Evolutionary conservation across 208 protist genomes (phyloP), one percentile per base, ranked within the genome.

Genomic region (Eutreptiella sp.): DNA sequence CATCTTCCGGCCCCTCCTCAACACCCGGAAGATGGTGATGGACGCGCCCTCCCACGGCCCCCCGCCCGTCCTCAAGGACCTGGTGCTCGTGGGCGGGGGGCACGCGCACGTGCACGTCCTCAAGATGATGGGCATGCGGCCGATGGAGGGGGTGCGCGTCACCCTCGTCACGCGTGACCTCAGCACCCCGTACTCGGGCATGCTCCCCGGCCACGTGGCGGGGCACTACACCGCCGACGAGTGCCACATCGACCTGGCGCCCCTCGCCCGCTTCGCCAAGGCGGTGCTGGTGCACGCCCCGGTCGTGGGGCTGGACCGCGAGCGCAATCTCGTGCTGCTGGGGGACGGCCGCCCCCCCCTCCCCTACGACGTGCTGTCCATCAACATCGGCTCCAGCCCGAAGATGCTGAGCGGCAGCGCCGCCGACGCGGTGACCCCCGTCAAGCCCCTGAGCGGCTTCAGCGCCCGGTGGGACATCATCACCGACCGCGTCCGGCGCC

Each of bases 371-470:
- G 71, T 76, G 5, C 59, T 76, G 31, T 73, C 66, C 36, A 73
- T 76, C 67, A 52, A 76, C 45, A 73, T 72, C 36, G 71, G 71
- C 1, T 76, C 39, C 9, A 38, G 62, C 4, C 63, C 68, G n/a
- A 23, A 32, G 2, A n/a, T n/a, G n/a, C n/a, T n/a, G n/a, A 27
- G 14, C 36, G 42, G 21, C 21, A 39, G 61, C 19, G 7, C 11
- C 7, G 1, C 2, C 23, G 24, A n/a, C 16, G 19, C 19, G 23
- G 52, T 76, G 14, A 73, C 63, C 19, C 66, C 71, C 5, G 71
- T 76, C 23, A 76, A 76, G 61, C 71, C 71, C n/a, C 72, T 76
- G 35, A 66, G 73, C 46, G 41, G 43, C 1, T 69, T 76, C 62
- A 28, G 45, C 43, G 14, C 4, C 1, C 31, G 59, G 11, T 76